Evolutionary conservation across 108 stramenopile species (phyloP), one percentile per base, ranked within the genome.

Genomic region (Skeletonema tropicum): DNA sequence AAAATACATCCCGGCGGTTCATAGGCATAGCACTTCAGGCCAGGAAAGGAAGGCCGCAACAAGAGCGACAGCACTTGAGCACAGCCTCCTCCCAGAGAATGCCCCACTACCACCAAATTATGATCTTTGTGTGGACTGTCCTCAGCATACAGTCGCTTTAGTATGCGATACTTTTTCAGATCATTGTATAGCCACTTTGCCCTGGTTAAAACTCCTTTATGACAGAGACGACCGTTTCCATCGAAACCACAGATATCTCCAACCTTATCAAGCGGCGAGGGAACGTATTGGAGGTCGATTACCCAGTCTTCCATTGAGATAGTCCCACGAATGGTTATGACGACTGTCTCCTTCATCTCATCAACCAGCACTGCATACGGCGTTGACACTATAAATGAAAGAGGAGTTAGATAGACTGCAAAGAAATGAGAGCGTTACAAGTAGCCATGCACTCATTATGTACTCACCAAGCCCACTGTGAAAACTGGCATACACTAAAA

Each of bases 61-160:
- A 91, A 76, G 10, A 91, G 68, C 9, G 86, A 52, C 12, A 92
- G 79, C 26, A 92, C 57, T 52, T 81, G 82, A 3, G 91, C 89
- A 25, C 79, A 82, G 2, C 91, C 91, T 0, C 87, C 91, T 11
- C 91, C 91, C 21, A 92, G 84, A 41, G 76, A 80, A 42, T 92
- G 91, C 26, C 91, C 91, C 1, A 85, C 84, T 6, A 90, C 59
- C 3, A 52, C 29, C 26, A 79, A 74, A 12, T 70, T 57, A 13
- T 80, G 63, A 17, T 75, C 70, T 35, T 71, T 55, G 60, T 79
- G 58, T 10, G 71, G 35, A 23, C 73, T 71, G 68, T 36, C 73
- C 26, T 38, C 46, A 29, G 46, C 70, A 67, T 68, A 76, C 23
- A 70, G 29, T 17, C 74, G 48, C 46, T 74, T 68, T 33, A 73